Base-by-base conservation (phyloP, 352 stramenopile genomes). In the Thraustochytrium sp. region DNA sequence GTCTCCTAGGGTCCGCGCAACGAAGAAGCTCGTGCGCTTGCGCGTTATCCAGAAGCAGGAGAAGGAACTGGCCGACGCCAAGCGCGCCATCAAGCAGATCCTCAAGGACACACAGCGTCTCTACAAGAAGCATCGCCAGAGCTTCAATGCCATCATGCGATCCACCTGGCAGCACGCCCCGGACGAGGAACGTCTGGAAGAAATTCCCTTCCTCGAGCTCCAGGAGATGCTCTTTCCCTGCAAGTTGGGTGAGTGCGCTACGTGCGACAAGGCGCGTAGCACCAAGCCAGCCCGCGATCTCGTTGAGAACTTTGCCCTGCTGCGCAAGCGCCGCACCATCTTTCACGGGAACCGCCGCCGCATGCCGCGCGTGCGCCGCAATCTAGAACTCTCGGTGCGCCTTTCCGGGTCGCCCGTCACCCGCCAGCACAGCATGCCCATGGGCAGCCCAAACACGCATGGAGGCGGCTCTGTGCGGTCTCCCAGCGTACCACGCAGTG, bases 171-270 rank as follows among this genome's bases (percentile, higher is more conserved):
- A 65, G 0, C 18, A 80, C 23, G 31, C 68, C 26, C 16, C 68
- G 3, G 53, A 80, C 29, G 49, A 80, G n/a, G 68, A 80, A 26
- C 68, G 68, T 8, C 51, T 80, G 0, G 23, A 72, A 34, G 51
- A 40, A 8, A 13, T 80, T 3, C 38, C 9, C 23, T 44, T 80
- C 46, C 8, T 3, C 8, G 68, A 80, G 51, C 68, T 80, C 31
- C 63, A 34, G 23, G 68, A 80, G 38, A 61, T 80, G n/a, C 49
- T 80, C 46, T 72, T 8, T 1, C 68, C 68, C 40, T 80, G 68
- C 34, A 8, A 44, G 18, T 9, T 13, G 9, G 29, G 16, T 1
- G n/a, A 61, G 29, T 64, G 68, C 46, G 0, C 1, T 34, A 34
- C 31, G 23, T 72, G 68, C 51, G 2, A 29, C 8, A 51, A 46